Conservation (phyloP, 106 monocot genomes). For the Allium cepa region DNA sequence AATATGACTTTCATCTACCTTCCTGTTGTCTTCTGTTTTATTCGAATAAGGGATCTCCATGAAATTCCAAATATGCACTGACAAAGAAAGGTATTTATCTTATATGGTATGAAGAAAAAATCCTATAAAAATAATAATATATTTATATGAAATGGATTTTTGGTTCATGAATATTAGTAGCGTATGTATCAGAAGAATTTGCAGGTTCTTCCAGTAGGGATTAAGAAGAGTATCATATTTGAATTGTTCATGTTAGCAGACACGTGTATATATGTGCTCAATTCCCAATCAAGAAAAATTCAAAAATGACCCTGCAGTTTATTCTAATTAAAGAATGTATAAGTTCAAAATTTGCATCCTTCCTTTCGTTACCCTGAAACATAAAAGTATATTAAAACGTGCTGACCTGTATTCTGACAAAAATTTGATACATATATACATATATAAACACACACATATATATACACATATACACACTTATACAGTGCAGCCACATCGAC, state of each 20-base stretch:
- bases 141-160: too few relatives aligned
- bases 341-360: neutral
- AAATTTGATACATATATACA: too few relatives aligned
- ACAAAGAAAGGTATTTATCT: neutral
- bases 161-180: too few relatives aligned
- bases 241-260: slow-evolving; percentile 4
- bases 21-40: neutral
- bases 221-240: slow-evolving; percentile 16
- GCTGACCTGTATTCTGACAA: neutral
- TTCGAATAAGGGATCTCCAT: neutral
- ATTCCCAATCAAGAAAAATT: slow-evolving; percentile 23
- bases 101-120: too few relatives aligned
- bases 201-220: slow-evolving; percentile 17
- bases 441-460: too few relatives aligned
- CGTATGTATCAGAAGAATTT: slow-evolving; percentile 25
- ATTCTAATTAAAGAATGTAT: too few relatives aligned
- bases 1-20: too few relatives aligned
- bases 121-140: too few relatives aligned
- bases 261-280: slow-evolving; percentile 23
- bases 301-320: slow-evolving; percentile 6
- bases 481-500: too few relatives aligned
- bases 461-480: too few relatives aligned
- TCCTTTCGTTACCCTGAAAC: slow-evolving; percentile 2
- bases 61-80: neutral
- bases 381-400: slow-evolving; percentile 10